Evolutionary conservation across 176 grass and related monocot genomes (phyloP).

Genomic region (Cymbopogon citratus): DNA sequence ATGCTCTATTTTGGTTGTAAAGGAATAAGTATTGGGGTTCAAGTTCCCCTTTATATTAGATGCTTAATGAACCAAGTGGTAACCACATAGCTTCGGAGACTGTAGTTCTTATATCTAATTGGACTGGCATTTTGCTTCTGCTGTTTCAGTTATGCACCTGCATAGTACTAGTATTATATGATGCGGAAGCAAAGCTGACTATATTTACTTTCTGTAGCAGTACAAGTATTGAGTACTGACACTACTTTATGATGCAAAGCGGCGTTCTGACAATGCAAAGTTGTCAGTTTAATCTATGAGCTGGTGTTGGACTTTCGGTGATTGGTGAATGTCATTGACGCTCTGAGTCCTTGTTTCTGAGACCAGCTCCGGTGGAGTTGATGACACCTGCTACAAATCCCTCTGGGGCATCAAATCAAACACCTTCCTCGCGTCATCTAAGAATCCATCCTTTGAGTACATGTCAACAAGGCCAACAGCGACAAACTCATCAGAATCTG

Average conservation of each 20-base stretch:
- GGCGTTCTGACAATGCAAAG: conserved; percentile 5
- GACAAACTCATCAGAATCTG: conserved; percentile 53
- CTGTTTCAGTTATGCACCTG: conserved; percentile 1
- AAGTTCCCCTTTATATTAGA: background rate
- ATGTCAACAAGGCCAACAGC: conserved; percentile 77
- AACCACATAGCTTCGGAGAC: conserved; percentile 9
- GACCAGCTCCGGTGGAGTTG: conserved; percentile 25
- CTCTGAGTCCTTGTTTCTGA: conserved; percentile 1
- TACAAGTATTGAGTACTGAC: background rate
- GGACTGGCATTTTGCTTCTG: conserved; percentile 18
- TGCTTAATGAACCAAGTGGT: conserved; percentile 6
- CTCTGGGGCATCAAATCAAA: conserved; percentile 48
- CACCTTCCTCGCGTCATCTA: conserved; percentile 52
- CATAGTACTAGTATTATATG: background rate
- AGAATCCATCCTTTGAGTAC: conserved; percentile 46
- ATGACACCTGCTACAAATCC: conserved; percentile 71
- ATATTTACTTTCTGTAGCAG: background rate
- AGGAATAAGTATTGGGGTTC: background rate
- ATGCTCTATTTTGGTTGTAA: conserved; percentile 7
- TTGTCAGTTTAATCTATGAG: background rate
- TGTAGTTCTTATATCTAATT: conserved; percentile 9
- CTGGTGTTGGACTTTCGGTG: background rate
- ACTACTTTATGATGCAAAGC: background rate
- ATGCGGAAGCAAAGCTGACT: conserved; percentile 3
- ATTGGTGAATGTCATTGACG: background rate